Evolutionary conservation across 495 filamentous ascomycete species (phyloP), one percentile per base, ranked within the genome.

Genomic region (Tuber microsphaerosporum): DNA sequence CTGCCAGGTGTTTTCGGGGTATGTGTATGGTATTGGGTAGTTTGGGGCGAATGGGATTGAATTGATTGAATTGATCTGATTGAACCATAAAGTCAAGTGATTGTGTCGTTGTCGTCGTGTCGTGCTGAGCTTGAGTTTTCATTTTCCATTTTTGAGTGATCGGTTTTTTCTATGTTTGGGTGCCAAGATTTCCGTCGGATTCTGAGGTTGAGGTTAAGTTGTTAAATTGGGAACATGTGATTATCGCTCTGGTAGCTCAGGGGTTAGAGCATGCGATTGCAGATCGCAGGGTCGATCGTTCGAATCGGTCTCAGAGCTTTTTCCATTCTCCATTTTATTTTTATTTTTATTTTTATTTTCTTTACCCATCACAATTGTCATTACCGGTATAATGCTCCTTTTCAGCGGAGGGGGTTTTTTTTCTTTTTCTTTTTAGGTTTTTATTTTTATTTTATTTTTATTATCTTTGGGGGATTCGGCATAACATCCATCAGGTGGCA

Each of bases 251-350:
- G 78, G 79, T 81, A 81, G 79, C 79, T 81, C 79, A 81, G 79
- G 79, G 79, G 79, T 81, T 81, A 81, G 79, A 81, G 79, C 79
- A 80, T 80, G 75, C 79, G 79, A 81, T 81, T 81, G 79, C 79
- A 81, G 79, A 81, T 81, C 79, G 79, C 75, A 80, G 78, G 79
- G 79, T 81, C 79, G 78, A 80, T 81, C 79, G 79, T 81, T 81
- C 79, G 80, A 81, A 81, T 81, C 79, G 79, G 79, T 77, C 75
- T 81, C 74, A 80, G 79, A 81, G 79, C 79, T 81, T 81, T 43
- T 74, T 51, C 22, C 51, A 61, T 48, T 17, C 1, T 9, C 2
- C 0, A 6, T 48, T 42, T 42, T 17, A 37, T 61, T 61, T 61
- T 10, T 5, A 4, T 43, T 43, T 43, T 12, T n/a, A n/a, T n/a